A percentile compares a stretch with the other conserved stretches of the same genome.
Evolutionary conservation across 2,329 filamentous ascomycete species (phyloP).

Genomic region (Neurospora sp.): DNA sequence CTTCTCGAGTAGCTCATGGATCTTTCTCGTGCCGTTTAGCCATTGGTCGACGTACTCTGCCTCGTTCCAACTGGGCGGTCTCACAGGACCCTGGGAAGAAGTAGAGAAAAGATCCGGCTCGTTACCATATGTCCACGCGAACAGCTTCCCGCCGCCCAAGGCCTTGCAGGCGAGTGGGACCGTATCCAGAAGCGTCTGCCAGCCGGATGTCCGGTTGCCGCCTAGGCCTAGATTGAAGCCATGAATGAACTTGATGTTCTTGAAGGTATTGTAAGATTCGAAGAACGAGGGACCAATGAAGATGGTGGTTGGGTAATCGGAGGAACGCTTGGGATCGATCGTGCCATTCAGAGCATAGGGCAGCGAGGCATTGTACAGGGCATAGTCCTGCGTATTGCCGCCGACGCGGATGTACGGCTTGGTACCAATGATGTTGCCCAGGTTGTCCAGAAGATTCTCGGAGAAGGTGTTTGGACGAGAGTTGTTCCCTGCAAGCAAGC

Average conservation of each 20-base stretch:
- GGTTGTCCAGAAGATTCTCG: conserved; percentile 47
- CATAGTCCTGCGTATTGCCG: conserved; percentile 59
- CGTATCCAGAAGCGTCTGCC: conserved; percentile 42
- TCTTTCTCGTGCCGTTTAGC: conserved; percentile 42
- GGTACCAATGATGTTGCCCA: conserved; percentile 41
- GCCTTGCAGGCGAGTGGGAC: conserved; percentile 48
- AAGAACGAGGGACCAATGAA: conserved; percentile 53
- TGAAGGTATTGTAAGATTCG: conserved; percentile 51
- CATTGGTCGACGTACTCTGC: conserved; percentile 46
- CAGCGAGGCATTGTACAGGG: conserved; percentile 47
- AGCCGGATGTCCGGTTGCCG: conserved; percentile 39
- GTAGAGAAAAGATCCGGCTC: conserved; percentile 52
- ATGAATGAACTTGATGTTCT: conserved; percentile 46
- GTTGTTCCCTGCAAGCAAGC: conserved; percentile 41
- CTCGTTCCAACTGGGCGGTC: conserved; percentile 45
- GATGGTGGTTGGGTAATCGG: conserved; percentile 52
- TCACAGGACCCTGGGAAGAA: conserved; percentile 38
- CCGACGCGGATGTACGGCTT: conserved; percentile 54
- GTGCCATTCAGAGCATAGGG: conserved; percentile 41
- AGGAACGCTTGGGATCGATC: conserved; percentile 36
- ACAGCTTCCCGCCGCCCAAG: conserved; percentile 38
- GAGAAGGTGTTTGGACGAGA: conserved; percentile 50
- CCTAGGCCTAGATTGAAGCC: conserved; percentile 51
- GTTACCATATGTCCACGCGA: conserved; percentile 55
- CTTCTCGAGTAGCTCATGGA: conserved; percentile 34